Evolutionary conservation across 352 stramenopile species (phyloP), one percentile per base, ranked within the genome.

Genomic region (Pythium grandisporangium): DNA sequence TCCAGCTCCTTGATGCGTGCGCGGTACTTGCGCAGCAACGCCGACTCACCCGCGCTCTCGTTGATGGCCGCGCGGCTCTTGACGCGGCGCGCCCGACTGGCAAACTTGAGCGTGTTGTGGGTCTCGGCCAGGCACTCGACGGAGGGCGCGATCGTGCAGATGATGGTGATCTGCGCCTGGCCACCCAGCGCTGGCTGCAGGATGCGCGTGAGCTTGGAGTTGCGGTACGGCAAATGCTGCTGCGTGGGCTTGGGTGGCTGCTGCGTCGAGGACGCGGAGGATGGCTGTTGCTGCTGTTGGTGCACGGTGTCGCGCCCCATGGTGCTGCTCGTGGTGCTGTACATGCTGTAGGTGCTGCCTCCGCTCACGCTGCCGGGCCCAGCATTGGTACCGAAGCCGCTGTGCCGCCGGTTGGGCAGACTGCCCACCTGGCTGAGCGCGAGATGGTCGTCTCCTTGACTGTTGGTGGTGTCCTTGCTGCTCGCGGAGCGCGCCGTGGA

Each of bases 181-280:
- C 95, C 95, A 17, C 83, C 90, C 11, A 99, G 68, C 11, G 91
- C 96, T 5, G 95, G 93, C 68, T 99, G 94, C 3, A 99, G 58
- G 53, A 99, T 96, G 14, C 95, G 78, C 30, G 96, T 99, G 43
- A 99, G 68, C 64, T 99, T 99, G 3, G 86, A 98, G 68, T 99
- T 97, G 42, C 96, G 88, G 59, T 97, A 99, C 55, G 96, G 97
- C 29, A 99, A 67, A 49, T 98, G 93, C 33, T 59, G 11, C 39
- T 54, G 33, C 37, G 58, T 14, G 46, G 51, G 5, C 43, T 21
- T 30, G 24, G 47, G 26, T n/a, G n/a, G n/a, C n/a, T n/a, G n/a
- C n/a, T n/a, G n/a, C n/a, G n/a, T n/a, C n/a, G n/a, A n/a, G n/a
- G n/a, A n/a, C n/a, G n/a, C n/a, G n/a, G n/a, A n/a, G n/a, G n/a